These are phyloP conservation scores for Rutstroemia sp. DNA, from an alignment of 2,329 filamentous ascomycete genomes.

Conservation along the genomic window DNA sequence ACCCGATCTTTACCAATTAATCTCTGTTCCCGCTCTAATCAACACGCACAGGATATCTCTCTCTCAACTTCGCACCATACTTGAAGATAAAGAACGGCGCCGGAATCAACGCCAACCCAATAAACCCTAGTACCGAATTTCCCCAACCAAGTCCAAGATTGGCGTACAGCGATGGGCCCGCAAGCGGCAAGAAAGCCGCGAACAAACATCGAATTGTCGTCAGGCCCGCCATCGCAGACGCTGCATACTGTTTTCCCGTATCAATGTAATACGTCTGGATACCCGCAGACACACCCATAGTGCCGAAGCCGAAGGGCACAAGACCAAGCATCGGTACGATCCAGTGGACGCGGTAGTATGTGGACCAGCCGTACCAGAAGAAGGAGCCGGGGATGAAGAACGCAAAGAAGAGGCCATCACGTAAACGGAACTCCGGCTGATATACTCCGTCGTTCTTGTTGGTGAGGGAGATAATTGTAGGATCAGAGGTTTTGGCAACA, in stretches of 20 bases:
- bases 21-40: background rate
- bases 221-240: slow-evolving; percentile 32
- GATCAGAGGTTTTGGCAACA: slow-evolving; percentile 38
- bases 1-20: too few species aligned
- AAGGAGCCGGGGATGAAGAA: slow-evolving; percentile 34
- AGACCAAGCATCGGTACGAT: slow-evolving; percentile 37
- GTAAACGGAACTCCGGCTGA: slow-evolving; percentile 26
- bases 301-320: slow-evolving; percentile 34
- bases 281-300: slow-evolving; percentile 35
- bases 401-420: slow-evolving; percentile 39
- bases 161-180: slow-evolving; percentile 32
- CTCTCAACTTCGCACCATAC: background rate
- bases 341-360: slow-evolving; percentile 32
- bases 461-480: slow-evolving; percentile 38
- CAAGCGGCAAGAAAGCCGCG: slow-evolving; percentile 43
- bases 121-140: slow-evolving; percentile 8
- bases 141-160: slow-evolving; percentile 8
- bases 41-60: background rate
- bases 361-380: slow-evolving; percentile 43
- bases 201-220: slow-evolving; percentile 36
- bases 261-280: slow-evolving; percentile 40
- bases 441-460: slow-evolving; percentile 32
- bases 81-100: background rate
- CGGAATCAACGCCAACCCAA: background rate
- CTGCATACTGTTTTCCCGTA: slow-evolving; percentile 33